phyloP scores from a whole-genome alignment of 2,329 filamentous ascomycete species.

The Colletotrichum sp. region DNA sequence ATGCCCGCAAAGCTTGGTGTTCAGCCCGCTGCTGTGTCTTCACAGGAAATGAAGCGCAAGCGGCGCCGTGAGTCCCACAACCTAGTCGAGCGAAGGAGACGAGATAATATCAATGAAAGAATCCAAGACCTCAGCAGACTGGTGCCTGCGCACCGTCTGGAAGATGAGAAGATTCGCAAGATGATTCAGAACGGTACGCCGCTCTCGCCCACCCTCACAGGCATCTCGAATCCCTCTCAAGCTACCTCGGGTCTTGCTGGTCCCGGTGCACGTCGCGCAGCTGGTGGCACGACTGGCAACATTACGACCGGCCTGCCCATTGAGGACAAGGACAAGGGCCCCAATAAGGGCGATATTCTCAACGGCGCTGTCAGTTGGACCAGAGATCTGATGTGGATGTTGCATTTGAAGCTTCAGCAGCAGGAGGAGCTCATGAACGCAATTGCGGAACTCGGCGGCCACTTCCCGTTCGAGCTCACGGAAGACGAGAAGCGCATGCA shows the following conservation, averaged over 20 bases:
- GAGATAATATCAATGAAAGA: conserved; percentile 98
- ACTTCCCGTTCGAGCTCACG: conserved; percentile 80
- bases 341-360: conserved; percentile 98
- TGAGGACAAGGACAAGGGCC: conserved; percentile 98
- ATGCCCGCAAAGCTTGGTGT: conserved; percentile 83
- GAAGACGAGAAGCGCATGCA: conserved; percentile 98
- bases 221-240: conserved; percentile 70
- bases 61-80: conserved; percentile 94
- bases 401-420: conserved; percentile 86
- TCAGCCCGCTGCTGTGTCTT: conserved; percentile 63
- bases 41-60: conserved; percentile 93
- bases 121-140: conserved; percentile 96
- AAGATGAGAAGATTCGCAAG: conserved; percentile 97
- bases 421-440: conserved; percentile 84
- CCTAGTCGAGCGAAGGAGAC: conserved; percentile 88
- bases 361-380: conserved; percentile 98
- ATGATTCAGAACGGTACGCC: conserved; percentile 92
- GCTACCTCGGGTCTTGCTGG: conserved; percentile 90
- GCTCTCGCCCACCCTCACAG: conserved; percentile 80
- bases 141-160: conserved; percentile 88
- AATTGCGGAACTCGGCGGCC: conserved; percentile 74
- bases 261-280: conserved; percentile 80
- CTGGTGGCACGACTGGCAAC: conserved; percentile 72
- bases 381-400: conserved; percentile 95
- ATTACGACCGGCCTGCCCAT: conserved; percentile 92